Percentiles rank a stretch among this genome's conserved stretches.
phyloP scores from a whole-genome alignment of 2,329 filamentous ascomycete species.

The Sclerotinia subarctica region DNA sequence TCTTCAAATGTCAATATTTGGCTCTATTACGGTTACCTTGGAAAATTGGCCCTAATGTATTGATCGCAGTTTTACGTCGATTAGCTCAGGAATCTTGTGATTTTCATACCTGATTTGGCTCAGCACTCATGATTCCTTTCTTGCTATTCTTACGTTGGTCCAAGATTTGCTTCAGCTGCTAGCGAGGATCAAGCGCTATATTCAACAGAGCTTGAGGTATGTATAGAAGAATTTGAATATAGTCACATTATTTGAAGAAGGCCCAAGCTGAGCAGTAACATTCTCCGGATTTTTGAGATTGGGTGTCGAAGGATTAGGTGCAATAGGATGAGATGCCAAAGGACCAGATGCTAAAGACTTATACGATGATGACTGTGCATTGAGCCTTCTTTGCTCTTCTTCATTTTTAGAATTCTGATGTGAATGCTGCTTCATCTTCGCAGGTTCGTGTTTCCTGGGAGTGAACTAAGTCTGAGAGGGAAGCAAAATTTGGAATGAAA shows the following conservation, averaged over 20 bases:
- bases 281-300: background rate
- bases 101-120: background rate
- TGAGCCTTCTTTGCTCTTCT: too few species aligned
- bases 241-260: too few species aligned
- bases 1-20: background rate
- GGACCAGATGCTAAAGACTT: too few species aligned
- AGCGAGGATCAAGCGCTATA: too few species aligned
- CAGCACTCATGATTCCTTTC: background rate
- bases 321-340: background rate
- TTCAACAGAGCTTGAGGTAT: too few species aligned
- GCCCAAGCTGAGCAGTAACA: background rate
- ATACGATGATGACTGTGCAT: too few species aligned
- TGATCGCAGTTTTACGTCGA: background rate
- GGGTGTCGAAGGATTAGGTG: background rate
- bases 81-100: background rate
- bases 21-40: background rate
- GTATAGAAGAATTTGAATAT: too few species aligned
- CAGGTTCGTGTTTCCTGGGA: too few species aligned
- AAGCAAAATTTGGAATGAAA: background rate
- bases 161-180: too few species aligned
- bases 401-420: too few species aligned
- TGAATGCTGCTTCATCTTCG: too few species aligned
- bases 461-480: too few species aligned
- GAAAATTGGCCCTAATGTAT: background rate
- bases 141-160: background rate